A percentile compares a stretch with the other conserved stretches of the same genome.
Evolutionary conservation across 495 filamentous ascomycete species (phyloP).

Genomic region (Trichoderma erinaceum): DNA sequence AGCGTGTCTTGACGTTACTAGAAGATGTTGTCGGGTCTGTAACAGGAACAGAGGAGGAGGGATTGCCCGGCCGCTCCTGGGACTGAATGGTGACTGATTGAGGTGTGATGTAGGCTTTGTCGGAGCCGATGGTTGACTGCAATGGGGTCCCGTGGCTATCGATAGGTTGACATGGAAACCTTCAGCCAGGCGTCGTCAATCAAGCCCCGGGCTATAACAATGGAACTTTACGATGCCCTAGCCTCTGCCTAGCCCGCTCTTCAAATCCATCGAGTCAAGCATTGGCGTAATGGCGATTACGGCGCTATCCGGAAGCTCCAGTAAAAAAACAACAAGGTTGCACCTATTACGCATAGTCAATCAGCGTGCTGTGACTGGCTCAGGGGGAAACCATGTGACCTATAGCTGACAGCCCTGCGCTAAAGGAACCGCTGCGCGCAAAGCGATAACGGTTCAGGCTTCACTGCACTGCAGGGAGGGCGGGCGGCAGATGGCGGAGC

Average conservation of each 20-base stretch:
- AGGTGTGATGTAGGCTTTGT: neutral
- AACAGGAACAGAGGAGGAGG: slow-evolving; percentile 35
- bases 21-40: slow-evolving; percentile 20
- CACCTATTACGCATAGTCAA: neutral
- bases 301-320: neutral
- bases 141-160: neutral
- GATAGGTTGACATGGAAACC: neutral
- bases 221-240: neutral
- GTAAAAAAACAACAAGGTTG: neutral
- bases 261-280: neutral
- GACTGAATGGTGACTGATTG: slow-evolving; percentile 32
- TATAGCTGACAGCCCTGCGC: slow-evolving; percentile 12
- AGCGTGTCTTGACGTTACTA: slow-evolving; percentile 21
- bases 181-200: neutral
- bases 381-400: neutral
- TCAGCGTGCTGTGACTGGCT: neutral
- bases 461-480: neutral
- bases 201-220: neutral
- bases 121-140: neutral
- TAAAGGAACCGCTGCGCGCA: neutral
- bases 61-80: slow-evolving; percentile 23
- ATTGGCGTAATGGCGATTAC: neutral
- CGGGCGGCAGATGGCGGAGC: neutral
- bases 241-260: neutral
- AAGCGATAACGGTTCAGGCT: neutral